These are phyloP conservation scores for Ascochyta fabae DNA, from an alignment of 2,329 filamentous ascomycete genomes.

Conservation along the genomic window DNA sequence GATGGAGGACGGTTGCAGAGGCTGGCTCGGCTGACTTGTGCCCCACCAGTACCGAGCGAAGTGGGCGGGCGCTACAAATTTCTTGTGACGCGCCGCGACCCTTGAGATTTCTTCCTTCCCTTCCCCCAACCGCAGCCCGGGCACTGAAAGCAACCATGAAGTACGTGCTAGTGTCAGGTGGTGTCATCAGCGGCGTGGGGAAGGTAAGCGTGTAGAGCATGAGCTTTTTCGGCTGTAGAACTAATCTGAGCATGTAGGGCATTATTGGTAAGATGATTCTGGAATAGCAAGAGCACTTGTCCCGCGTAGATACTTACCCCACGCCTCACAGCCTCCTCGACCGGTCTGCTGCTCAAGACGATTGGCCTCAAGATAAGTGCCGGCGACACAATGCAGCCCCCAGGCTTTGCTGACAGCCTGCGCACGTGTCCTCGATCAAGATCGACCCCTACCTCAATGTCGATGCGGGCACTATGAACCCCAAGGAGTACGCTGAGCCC, in stretches of 20 bases:
- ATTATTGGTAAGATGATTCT: conserved; percentile 64
- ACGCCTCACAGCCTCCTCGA: conserved; percentile 66
- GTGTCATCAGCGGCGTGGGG: conserved; percentile 54
- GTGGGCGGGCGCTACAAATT: conserved; percentile 34
- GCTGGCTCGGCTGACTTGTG: conserved; percentile 14
- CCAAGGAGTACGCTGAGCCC: conserved; percentile 60
- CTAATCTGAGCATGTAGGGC: conserved; percentile 55
- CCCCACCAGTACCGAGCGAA: conserved; percentile 11
- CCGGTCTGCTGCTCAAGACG: conserved; percentile 79
- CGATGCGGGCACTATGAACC: conserved; percentile 76
- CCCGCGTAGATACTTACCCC: conserved; percentile 19
- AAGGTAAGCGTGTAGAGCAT: conserved; percentile 52
- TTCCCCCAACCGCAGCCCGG: conserved; percentile 50
- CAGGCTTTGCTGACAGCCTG: conserved; percentile 42
- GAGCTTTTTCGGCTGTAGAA: conserved; percentile 20
- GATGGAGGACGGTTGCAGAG: conserved; percentile 7
- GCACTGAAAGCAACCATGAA: conserved; percentile 67
- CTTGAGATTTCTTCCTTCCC: conserved; percentile 49
- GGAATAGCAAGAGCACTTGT: conserved; percentile 1
- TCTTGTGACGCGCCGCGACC: conserved; percentile 38
- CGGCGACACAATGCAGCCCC: conserved; percentile 21
- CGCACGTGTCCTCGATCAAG: conserved; percentile 70
- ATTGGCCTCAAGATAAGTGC: conserved; percentile 75
- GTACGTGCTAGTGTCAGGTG: conserved; percentile 81
- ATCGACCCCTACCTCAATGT: conserved; percentile 78